Evolutionary conservation across 257 asterid species (phyloP), one percentile per base, ranked within the genome.

Genomic region (Primulina huaijiensis): DNA sequence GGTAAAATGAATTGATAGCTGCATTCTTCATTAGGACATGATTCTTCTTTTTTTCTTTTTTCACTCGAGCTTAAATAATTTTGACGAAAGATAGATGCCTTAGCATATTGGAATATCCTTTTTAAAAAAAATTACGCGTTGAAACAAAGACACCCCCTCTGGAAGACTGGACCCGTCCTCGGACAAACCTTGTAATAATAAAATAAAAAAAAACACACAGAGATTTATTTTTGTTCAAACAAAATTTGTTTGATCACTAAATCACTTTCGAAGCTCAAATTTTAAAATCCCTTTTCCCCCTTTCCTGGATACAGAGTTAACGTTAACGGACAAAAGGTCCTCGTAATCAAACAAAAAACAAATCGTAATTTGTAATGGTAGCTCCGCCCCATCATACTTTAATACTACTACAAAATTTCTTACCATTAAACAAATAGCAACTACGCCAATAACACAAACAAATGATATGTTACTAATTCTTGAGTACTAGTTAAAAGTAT

Each of bases 291-390:
- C 64, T 52, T 79, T 38, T 74, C 75, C 74, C 74, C 68, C 64
- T 82, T 87, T 77, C 87, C 71, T 70, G 71, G 92, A 83, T 40
- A 73, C 72, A 81, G 74, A 83, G 17, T 65, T 70, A 68, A 64
- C 60, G 78, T 85, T 66, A 83, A 77, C 58, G 67, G 93, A 83
- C 93, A 88, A 86, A 60, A 69, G 72, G 78, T 64, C 72, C 89
- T 82, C 87, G 78, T 79, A 82, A 63, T 80, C 78, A 12, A 35
- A 71, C 69, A 78, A 76, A 71, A 60, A 43, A 74, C 72, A 76
- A 73, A 23, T 70, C 72, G 67, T 37, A 73, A 77, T 69, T 72
- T 63, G 46, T 56, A 72, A 82, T 71, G 90, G 84, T 67, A 66
- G 86, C 84, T 84, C 94, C 89, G 79, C 86, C 85, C 81, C 77